Base-by-base conservation (phyloP, 106 monocot species). In the Acorus calamus region DNA sequence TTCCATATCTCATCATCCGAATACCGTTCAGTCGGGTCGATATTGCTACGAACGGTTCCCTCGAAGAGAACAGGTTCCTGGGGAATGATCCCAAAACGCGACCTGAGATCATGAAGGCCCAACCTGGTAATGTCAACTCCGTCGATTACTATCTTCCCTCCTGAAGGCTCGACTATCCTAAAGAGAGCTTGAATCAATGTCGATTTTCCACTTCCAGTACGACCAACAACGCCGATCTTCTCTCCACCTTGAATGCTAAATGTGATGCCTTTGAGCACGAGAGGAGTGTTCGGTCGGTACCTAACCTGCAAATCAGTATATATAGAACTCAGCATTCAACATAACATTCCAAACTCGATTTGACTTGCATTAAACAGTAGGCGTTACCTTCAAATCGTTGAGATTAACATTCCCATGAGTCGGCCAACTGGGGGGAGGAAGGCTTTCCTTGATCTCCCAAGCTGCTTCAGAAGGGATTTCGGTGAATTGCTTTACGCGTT, bases 401-500 rank as follows among this genome's bases (percentile, higher is more conserved):
- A 96, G 11, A 57, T 54, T 74, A 65, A 96, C 83, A 50, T 90
- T 67, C 51, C 94, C 94, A 41, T 77, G 59, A 45, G 72, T 74
- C 5, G 90, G 94, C 94, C 94, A 96, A 65, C 71, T 81, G 52
- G 81, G 68, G 8, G 80, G 73, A 52, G 90, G 87, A 49, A 94
- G 76, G 49, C 86, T 78, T 14, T 73, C 76, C 76, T 84, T 66
- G 44, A 90, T 91, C 61, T 61, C 58, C 94, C 94, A 96, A 42
- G 84, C 73, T 41, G 87, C 84, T 74, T 96, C 94, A 47, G 90
- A 80, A 14, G 90, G 82, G 74, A 96, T 96, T 56, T 69, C 76
- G 11, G 77, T 82, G 72, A 90, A 91, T 59, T 96, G 94, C 42
- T 90, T 96, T 80, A 96, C 80, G 59, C 94, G 90, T 64, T 96